A percentile compares a stretch with the other conserved stretches of the same genome.
These are phyloP conservation scores for Aphanocladium album DNA, from an alignment of 2,329 filamentous ascomycete species.

Conservation along the genomic window DNA sequence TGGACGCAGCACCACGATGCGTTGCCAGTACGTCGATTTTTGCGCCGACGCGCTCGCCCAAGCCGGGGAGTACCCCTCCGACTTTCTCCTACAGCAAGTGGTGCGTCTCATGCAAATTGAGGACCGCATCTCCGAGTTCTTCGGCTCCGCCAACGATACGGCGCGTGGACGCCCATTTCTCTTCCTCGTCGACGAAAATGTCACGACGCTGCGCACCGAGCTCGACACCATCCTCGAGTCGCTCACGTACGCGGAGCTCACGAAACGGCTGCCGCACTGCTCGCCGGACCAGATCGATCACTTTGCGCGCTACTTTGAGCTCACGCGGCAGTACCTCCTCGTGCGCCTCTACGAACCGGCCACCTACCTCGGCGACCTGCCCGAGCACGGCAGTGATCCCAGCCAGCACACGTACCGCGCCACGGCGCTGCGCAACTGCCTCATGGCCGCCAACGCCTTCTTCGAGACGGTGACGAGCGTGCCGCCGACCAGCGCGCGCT, in stretches of 20 bases:
- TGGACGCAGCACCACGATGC: constrained; percentile 28
- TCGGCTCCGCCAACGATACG: constrained; percentile 27
- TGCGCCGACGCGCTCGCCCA: constrained; percentile 28
- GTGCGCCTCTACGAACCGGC: constrained; percentile 36
- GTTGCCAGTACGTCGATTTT: constrained; percentile 27
- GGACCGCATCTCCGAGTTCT: constrained; percentile 29
- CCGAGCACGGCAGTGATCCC: constrained; percentile 18
- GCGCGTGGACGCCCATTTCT: constrained; percentile 25
- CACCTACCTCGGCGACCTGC: constrained; percentile 25
- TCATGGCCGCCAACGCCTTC: constrained; percentile 30
- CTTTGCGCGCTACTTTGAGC: constrained; percentile 22
- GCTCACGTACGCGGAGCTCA: constrained; percentile 22
- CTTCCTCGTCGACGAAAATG: constrained; percentile 28
- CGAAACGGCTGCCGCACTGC: constrained; percentile 10
- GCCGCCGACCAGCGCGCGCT: constrained; percentile 22
- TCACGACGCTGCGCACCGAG: constrained; percentile 27
- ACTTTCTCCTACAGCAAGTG: constrained; percentile 30
- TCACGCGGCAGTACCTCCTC: constrained; percentile 31
- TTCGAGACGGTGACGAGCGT: constrained; percentile 27
- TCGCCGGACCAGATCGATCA: constrained; percentile 13
- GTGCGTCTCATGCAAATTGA: constrained; percentile 31
- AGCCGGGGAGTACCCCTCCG: constrained; percentile 22
- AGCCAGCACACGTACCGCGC: constrained; percentile 24
- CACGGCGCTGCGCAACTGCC: constrained; percentile 31
- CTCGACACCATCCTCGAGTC: constrained; percentile 29